phyloP scores from a whole-genome alignment of 371 early-diverging fungal genomes.

The Coemansia sp. region DNA sequence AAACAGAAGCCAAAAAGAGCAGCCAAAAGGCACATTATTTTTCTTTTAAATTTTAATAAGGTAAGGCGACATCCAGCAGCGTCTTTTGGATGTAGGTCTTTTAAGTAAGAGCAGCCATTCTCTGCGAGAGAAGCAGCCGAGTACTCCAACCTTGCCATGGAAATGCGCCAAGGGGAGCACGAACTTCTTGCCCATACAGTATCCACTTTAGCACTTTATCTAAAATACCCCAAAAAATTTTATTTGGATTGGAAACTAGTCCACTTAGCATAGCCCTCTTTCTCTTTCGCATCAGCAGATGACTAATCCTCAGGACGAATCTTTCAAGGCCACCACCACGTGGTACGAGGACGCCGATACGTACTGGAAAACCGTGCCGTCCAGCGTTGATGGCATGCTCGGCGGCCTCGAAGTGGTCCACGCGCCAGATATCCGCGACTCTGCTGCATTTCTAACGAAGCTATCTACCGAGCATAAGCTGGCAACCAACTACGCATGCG shows the following conservation, averaged over 20 bases:
- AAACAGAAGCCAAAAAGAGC: too few relatives aligned
- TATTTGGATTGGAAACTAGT: not conserved
- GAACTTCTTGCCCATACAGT: not conserved
- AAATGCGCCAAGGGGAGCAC: not conserved
- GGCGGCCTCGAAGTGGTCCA: slow-evolving; percentile 81
- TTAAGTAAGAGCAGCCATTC: too few relatives aligned
- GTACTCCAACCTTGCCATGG: too few relatives aligned
- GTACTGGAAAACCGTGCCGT: slow-evolving; percentile 77
- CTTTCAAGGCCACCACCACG: slow-evolving; percentile 32
- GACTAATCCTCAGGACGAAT: not conserved
- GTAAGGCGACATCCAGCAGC: too few relatives aligned
- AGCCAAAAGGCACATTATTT: too few relatives aligned
- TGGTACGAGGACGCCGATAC: slow-evolving; percentile 88
- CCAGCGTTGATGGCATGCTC: slow-evolving; percentile 85
- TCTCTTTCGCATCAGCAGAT: not conserved
- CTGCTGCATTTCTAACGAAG: slow-evolving; percentile 65
- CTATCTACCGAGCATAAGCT: slow-evolving; percentile 36
- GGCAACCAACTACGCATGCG: slow-evolving; percentile 52
- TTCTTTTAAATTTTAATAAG: too few relatives aligned
- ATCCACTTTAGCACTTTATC: not conserved
- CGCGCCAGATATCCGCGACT: slow-evolving; percentile 72
- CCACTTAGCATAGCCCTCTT: too few relatives aligned
- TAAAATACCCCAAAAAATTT: not conserved
- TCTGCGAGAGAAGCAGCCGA: too few relatives aligned
- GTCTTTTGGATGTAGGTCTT: too few relatives aligned